A percentile compares a stretch with the other conserved stretches of the same genome.
Conservation (phyloP, 2,329 filamentous ascomycete species). For the Penicillium glabrum region DNA sequence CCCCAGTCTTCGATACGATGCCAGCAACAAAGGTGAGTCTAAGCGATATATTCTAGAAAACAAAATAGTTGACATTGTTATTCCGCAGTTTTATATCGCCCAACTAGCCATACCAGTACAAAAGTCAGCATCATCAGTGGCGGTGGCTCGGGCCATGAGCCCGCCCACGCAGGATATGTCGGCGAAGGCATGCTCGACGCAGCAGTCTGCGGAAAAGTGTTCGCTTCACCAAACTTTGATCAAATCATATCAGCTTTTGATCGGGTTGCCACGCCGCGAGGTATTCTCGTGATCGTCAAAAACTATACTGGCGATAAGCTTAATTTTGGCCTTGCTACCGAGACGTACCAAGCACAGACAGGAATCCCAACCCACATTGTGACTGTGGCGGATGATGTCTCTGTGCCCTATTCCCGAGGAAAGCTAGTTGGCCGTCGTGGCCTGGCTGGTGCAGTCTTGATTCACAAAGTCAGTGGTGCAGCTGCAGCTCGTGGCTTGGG, state of each 20-base stretch:
- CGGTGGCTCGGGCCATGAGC: conserved; percentile 14
- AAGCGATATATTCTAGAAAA: not conserved
- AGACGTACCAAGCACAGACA: conserved; percentile 9
- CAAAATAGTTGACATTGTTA: not conserved
- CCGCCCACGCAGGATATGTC: conserved; percentile 11
- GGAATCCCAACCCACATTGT: conserved; percentile 8
- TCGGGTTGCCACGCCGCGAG: conserved; percentile 4
- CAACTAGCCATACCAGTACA: not conserved
- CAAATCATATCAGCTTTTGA: conserved; percentile 12
- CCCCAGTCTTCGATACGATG: conserved; percentile 5
- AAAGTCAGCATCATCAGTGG: conserved; percentile 17
- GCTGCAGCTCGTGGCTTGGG: conserved; percentile 2
- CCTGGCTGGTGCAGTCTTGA: conserved; percentile 2
- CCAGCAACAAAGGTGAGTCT: conserved; percentile 4
- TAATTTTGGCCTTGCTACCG: conserved; percentile 13
- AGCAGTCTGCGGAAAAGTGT: conserved; percentile 12
- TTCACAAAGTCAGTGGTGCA: conserved; percentile 8
- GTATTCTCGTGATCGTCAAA: conserved; percentile 12
- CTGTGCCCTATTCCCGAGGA: conserved; percentile 5
- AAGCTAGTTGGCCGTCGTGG: conserved; percentile 9
- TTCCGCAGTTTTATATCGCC: conserved; percentile 2
- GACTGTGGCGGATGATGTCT: conserved; percentile 11
- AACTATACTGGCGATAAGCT: conserved; percentile 18
- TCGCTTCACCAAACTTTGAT: conserved; percentile 12
- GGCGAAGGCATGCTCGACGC: conserved; percentile 14